A percentile compares a stretch with the other conserved stretches of the same genome.
phyloP scores from a whole-genome alignment of 2,329 filamentous ascomycete genomes.

The Spiromastix sp. region DNA sequence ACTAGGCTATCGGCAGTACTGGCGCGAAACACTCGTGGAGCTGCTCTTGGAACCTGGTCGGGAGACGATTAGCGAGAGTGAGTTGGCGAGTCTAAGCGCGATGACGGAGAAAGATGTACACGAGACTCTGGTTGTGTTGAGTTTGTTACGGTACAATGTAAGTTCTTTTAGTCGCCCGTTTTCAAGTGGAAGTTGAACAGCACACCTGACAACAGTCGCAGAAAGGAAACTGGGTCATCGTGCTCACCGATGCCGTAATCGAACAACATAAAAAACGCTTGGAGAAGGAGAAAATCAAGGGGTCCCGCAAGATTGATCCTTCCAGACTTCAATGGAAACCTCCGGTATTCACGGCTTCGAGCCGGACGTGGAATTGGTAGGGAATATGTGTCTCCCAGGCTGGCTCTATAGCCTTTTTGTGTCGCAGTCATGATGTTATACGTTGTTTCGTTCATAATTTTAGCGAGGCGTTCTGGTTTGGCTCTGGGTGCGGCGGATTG shows the following conservation, averaged over 20 bases:
- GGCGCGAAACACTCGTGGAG: slow-evolving; percentile 90
- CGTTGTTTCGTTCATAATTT: no score
- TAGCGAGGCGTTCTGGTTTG: no score
- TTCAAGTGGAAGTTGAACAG: no score
- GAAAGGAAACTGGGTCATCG: slow-evolving; percentile 93
- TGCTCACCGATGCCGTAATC: slow-evolving; percentile 75
- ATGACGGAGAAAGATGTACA: slow-evolving; percentile 99
- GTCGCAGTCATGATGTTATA: no score
- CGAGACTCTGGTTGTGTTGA: slow-evolving; percentile 84
- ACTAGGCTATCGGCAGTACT: slow-evolving; percentile 91
- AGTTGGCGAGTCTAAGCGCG: slow-evolving; percentile 64
- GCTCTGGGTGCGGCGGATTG: no score
- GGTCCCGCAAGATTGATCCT: slow-evolving; percentile 63
- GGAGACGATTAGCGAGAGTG: slow-evolving; percentile 64
- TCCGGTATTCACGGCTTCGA: slow-evolving; percentile 82
- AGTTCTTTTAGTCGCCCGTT: slow-evolving; percentile 18
- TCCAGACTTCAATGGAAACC: slow-evolving; percentile 86
- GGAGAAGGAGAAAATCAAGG: slow-evolving; percentile 71
- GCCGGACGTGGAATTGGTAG: slow-evolving; percentile 90
- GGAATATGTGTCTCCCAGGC: no score
- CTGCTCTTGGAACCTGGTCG: slow-evolving; percentile 65
- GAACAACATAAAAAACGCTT: slow-evolving; percentile 57
- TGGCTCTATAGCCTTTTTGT: no score
- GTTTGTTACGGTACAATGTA: slow-evolving; percentile 85
- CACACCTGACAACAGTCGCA: slow-evolving; percentile 9